Evolutionary conservation across 192 early-diverging fungal species (phyloP).

Genomic region (Podila minutissima): DNA sequence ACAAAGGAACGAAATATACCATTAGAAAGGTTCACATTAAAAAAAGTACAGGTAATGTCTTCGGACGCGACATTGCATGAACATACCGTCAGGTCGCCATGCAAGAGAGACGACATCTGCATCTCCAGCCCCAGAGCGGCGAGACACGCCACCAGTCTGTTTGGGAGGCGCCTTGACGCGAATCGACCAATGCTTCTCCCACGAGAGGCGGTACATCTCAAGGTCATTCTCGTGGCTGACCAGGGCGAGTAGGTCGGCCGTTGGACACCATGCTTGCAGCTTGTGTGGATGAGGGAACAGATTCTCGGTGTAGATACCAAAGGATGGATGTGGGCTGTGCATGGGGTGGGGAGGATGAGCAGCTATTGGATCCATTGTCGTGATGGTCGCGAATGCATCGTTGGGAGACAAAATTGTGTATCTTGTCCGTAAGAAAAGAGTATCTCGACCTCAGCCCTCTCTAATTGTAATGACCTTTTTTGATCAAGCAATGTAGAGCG

Average conservation of each 20-base stretch:
- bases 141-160: background rate
- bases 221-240: constrained; percentile 31
- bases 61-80: no score
- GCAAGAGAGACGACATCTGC: constrained; percentile 25
- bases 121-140: background rate
- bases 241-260: constrained; percentile 33
- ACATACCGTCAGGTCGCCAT: constrained; percentile 41
- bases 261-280: constrained; percentile 31
- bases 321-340: background rate
- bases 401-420: no score
- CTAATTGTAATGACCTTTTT: no score
- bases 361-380: no score
- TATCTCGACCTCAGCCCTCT: no score
- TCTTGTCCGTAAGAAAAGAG: no score
- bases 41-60: no score
- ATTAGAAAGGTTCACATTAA: no score
- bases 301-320: constrained; percentile 24
- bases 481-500: no score
- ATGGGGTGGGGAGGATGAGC: background rate
- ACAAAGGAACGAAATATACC: background rate
- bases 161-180: background rate
- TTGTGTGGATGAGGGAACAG: constrained; percentile 8
- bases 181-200: constrained; percentile 34
- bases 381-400: no score
- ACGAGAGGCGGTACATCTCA: constrained; percentile 35